phyloP scores from a whole-genome alignment of 2,329 filamentous ascomycete genomes.

The Lizonia empirigonia region DNA sequence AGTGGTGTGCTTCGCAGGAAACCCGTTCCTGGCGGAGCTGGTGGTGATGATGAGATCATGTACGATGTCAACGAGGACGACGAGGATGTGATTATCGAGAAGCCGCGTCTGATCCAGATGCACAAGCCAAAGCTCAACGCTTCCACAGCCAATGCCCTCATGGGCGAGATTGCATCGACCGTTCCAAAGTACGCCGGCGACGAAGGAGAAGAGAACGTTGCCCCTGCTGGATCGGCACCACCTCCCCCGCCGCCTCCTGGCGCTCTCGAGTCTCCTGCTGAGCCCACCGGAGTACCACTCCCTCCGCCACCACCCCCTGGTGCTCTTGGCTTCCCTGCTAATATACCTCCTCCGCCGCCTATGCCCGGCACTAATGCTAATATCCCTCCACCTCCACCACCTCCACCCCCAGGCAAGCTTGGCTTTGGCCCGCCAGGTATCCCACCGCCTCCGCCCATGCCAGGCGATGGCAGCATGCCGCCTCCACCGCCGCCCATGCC shows the following conservation, averaged over 20 bases:
- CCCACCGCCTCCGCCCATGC: slow-evolving; percentile 57
- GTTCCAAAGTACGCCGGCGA: slow-evolving; percentile 74
- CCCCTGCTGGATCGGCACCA: slow-evolving; percentile 74
- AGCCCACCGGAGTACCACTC: slow-evolving; percentile 52
- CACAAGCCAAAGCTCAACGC: slow-evolving; percentile 70
- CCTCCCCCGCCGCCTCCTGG: slow-evolving; percentile 55
- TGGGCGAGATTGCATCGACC: slow-evolving; percentile 75
- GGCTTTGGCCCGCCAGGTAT: slow-evolving; percentile 48
- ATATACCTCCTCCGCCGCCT: slow-evolving; percentile 52
- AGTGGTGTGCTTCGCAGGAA: slow-evolving; percentile 49
- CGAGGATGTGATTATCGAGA: slow-evolving; percentile 72
- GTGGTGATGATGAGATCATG: slow-evolving; percentile 47
- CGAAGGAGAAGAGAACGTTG: slow-evolving; percentile 72
- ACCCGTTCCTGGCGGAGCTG: slow-evolving; percentile 45
- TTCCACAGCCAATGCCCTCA: slow-evolving; percentile 68
- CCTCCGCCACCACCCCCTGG: slow-evolving; percentile 54
- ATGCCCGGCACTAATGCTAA: slow-evolving; percentile 54
- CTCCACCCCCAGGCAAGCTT: slow-evolving; percentile 56
- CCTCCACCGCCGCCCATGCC: slow-evolving; percentile 65
- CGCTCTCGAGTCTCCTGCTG: slow-evolving; percentile 48
- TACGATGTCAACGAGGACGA: slow-evolving; percentile 54
- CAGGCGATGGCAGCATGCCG: slow-evolving; percentile 53
- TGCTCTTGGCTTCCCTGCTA: slow-evolving; percentile 44
- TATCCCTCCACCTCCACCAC: slow-evolving; percentile 55
- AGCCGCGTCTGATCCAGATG: slow-evolving; percentile 78